Evolutionary conservation across 2,329 filamentous ascomycete species (phyloP).

Genomic region (Erysiphe pulchra): DNA sequence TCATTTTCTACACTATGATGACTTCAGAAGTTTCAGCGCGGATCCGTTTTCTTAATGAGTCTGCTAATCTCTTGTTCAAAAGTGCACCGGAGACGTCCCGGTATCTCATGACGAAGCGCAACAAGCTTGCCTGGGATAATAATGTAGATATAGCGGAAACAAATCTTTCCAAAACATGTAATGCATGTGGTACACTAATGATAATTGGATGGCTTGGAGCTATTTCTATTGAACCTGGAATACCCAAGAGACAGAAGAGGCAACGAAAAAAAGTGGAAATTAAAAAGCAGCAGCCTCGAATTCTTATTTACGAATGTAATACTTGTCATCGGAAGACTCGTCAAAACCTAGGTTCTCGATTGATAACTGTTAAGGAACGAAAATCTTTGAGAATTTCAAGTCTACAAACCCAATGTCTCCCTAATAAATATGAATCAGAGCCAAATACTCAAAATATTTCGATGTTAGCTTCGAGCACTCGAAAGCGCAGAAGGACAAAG

Average conservation of each 20-base stretch:
- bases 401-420: background rate
- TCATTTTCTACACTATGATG: no score
- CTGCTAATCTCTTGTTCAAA: constrained; percentile 28
- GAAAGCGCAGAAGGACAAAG: constrained; percentile 39
- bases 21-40: constrained; percentile 10
- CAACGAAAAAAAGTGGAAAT: background rate
- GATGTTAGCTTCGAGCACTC: constrained; percentile 9
- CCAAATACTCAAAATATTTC: background rate
- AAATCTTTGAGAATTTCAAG: background rate
- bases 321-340: constrained; percentile 9
- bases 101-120: constrained; percentile 29
- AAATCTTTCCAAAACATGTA: constrained; percentile 29
- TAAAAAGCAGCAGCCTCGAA: constrained; percentile 2
- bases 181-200: constrained; percentile 34
- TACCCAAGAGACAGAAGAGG: background rate
- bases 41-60: constrained; percentile 23
- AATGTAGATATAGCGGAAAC: constrained; percentile 19
- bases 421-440: background rate
- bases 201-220: constrained; percentile 18
- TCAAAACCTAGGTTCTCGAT: no score
- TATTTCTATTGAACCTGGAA: constrained; percentile 2
- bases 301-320: constrained; percentile 10
- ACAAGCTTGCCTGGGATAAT: constrained; percentile 22
- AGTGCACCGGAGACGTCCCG: constrained; percentile 30
- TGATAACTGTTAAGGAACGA: background rate